Base-by-base conservation (phyloP, 257 asterid genomes). In the Cruciata laevipes region DNA sequence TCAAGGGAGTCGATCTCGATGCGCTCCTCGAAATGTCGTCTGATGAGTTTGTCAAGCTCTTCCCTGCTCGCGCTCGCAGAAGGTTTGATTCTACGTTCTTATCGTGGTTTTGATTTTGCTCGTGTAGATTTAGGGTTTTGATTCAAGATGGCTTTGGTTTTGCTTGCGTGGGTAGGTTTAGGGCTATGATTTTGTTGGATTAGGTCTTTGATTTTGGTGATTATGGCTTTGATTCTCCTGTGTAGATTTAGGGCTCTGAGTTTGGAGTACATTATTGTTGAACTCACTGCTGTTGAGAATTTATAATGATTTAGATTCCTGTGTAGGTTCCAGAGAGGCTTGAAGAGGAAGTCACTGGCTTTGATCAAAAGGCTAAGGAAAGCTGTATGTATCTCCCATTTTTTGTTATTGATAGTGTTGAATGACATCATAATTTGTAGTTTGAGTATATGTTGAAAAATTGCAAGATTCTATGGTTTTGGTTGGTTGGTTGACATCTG, bases 1-100 rank as follows among this genome's bases (percentile, higher is more conserved):
- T 81, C 89, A 79, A 91, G 61, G 96, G 98, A 4, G 95, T 91
- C 0, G 98, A 91, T 74, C 98, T 91, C 73, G 96, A 89, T 76
- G 81, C 96, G 3, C 91, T 91, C 33, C 95, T 91, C 61, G 97
- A 91, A 40, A 85, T 91, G 93, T 78, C 91, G 40, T 85, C 89
- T 0, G 98, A 91, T 32, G 94, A 88, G 21, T 93, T 88, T 55
- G 96, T 88, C 23, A 91, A 85, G 86, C 91, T 86, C 30, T 84
- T 88, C 76, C 60, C 61, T 67, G 85, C 97, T 20, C 95, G 96
- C 24, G 82, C 86, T 61, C 83, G 95, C 56, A 83, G 96, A 80
- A 86, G 96, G 96, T 87, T 37, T 12, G 10, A 1, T 21, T 0
- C 9, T 3, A 1, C 2, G 57, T 17, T 14, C 7, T 4, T 35